Percentiles rank a stretch among this genome's conserved stretches.
These are phyloP conservation scores for Myriosclerotinia scirpicola DNA, from an alignment of 2,329 filamentous ascomycete species.

Conservation along the genomic window DNA sequence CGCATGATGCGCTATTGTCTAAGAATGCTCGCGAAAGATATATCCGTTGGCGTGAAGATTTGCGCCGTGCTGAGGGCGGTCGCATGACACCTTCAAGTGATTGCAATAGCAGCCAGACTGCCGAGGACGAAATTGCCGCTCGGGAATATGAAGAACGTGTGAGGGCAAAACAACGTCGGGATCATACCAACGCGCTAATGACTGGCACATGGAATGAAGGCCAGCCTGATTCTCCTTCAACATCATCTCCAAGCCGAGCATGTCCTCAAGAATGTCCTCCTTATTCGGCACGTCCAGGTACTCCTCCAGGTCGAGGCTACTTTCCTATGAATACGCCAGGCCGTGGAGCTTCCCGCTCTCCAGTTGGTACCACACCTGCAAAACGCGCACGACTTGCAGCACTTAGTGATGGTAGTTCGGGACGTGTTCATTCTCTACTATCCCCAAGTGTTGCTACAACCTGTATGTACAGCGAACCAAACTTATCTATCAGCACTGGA, in stretches of 20 bases:
- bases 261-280: slow-evolving; percentile 25
- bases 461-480: slow-evolving; percentile 29
- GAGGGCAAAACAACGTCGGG: slow-evolving; percentile 41
- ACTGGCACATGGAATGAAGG: slow-evolving; percentile 63
- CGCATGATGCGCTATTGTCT: slow-evolving; percentile 77
- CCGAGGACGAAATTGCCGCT: slow-evolving; percentile 32
- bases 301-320: slow-evolving; percentile 12
- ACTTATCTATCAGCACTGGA: slow-evolving; percentile 28
- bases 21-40: slow-evolving; percentile 76
- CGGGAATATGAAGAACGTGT: slow-evolving; percentile 38
- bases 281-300: slow-evolving; percentile 23
- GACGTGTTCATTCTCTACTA: slow-evolving; percentile 37
- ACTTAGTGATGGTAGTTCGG: slow-evolving; percentile 31
- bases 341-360: slow-evolving; percentile 28
- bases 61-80: slow-evolving; percentile 60
- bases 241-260: slow-evolving; percentile 32
- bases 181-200: slow-evolving; percentile 56
- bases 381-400: slow-evolving; percentile 35
- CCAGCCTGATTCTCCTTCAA: slow-evolving; percentile 57
- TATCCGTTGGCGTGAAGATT: slow-evolving; percentile 73
- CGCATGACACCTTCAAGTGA: slow-evolving; percentile 35
- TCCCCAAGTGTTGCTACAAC: slow-evolving; percentile 28
- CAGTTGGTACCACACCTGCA: slow-evolving; percentile 29
- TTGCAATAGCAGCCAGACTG: slow-evolving; percentile 33
- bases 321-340: slow-evolving; percentile 23